phyloP scores from a whole-genome alignment of 345 rosid species.

The Pseudoturritis turrita region DNA sequence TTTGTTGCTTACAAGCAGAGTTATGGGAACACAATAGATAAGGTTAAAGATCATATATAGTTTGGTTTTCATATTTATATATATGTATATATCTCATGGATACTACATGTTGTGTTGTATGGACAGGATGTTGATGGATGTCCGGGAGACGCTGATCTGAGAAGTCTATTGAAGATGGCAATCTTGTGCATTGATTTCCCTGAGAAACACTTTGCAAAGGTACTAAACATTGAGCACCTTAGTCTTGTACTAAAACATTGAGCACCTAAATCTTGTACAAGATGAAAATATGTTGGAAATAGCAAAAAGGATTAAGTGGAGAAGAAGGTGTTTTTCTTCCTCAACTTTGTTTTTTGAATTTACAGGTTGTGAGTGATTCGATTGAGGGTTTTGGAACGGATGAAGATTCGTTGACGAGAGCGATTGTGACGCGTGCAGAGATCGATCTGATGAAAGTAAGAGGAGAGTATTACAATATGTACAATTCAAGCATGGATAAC shows the following conservation, averaged over 20 bases:
- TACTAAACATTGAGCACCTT: conserved; percentile 11
- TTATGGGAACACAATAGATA: conserved; percentile 47
- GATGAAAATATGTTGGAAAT: no score
- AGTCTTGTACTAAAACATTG: no score
- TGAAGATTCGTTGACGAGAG: conserved; percentile 77
- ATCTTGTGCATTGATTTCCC: conserved; percentile 60
- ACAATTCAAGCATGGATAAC: conserved; percentile 50
- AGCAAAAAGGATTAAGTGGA: no score
- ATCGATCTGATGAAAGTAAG: conserved; percentile 63
- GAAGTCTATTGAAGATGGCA: conserved; percentile 44
- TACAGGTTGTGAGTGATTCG: conserved; percentile 54
- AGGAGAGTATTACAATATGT: conserved; percentile 54
- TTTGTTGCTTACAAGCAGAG: conserved; percentile 52
- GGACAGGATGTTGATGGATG: conserved; percentile 54
- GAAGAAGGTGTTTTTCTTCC: neutral
- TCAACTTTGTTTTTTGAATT: neutral
- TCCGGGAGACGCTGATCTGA: conserved; percentile 51
- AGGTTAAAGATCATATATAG: conserved; percentile 49
- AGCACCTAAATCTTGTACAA: no score
- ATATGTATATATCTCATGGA: neutral
- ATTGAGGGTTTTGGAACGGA: conserved; percentile 79
- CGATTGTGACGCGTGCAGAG: conserved; percentile 72
- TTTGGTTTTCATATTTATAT: neutral
- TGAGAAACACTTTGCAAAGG: conserved; percentile 88
- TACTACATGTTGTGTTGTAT: neutral